Base-by-base conservation (phyloP, 441 rosid species). In the Aleurites moluccanus region DNA sequence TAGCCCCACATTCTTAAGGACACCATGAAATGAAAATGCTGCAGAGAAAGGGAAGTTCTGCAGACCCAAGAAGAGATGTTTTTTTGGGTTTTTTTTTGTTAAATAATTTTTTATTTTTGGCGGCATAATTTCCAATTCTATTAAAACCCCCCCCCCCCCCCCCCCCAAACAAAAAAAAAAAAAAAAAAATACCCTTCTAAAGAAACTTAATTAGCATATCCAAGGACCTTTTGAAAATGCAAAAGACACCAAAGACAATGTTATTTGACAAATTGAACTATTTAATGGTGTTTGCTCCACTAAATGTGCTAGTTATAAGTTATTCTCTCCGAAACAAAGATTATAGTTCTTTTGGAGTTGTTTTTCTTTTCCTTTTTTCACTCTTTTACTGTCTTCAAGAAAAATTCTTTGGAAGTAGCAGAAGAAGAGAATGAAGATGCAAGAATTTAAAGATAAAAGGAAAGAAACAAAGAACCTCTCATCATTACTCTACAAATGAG, bases 11-110 rank as follows among this genome's bases (percentile, higher is more conserved):
- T 71, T 64, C 52, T 35, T 47, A 16, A 75, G 55, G 79, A 77
- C 72, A 35, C 40, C 42, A 67, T 35, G 18, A 70, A 77, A 70
- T 77, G 81, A 61, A 61, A 62, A n/a, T 47, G 21, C 66, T 21
- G 79, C 73, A 75, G 80, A 64, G 55, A 25, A 38, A 9, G 77
- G 42, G 56, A 20, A 76, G 80, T 74, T 78, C 52, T 80, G 85
- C 84, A 77, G 80, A 79, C 65, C 87, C 89, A 80, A 89, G 91
- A 85, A 80, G 83, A 81, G 83, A 81, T 82, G 82, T 87, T 73
- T 79, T 82, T 80, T 82, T 73, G 81, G 85, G 82, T 73, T 83
- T 79, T n/a, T n/a, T n/a, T n/a, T n/a, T n/a, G n/a, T n/a, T n/a
- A n/a, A n/a, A n/a, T n/a, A n/a, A n/a, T n/a, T n/a, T n/a, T n/a